Conservation (phyloP, 768 basidiomycete genomes). For the Galerina sulciceps region DNA sequence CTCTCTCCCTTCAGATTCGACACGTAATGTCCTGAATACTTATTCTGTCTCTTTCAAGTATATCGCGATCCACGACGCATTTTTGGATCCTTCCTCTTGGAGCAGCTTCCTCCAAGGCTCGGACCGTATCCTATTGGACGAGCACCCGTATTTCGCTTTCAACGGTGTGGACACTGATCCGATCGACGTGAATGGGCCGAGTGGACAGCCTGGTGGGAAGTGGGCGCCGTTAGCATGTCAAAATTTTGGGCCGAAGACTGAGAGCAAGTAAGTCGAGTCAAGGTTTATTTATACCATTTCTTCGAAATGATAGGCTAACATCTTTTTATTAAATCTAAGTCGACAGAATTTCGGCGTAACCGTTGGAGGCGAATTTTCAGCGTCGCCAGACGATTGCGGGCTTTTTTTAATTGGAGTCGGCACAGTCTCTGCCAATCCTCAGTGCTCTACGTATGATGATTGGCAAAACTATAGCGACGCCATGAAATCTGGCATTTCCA, state of each 20-base stretch:
- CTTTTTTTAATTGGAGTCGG: conserved; percentile 31
- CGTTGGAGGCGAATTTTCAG: conserved; percentile 77
- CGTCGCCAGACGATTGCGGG: conserved; percentile 68
- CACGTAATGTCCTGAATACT: too few relatives aligned
- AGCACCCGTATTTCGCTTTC: conserved; percentile 73
- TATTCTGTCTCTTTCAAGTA: conserved; percentile 43
- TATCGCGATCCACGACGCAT: conserved; percentile 52
- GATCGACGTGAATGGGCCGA: conserved; percentile 31
- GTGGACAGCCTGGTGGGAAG: conserved; percentile 42
- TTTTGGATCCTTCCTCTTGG: conserved; percentile 47
- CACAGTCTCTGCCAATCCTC: conserved; percentile 39
- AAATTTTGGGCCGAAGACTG: conserved; percentile 60
- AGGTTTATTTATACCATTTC: conserved; percentile 32
- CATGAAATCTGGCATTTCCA: conserved; percentile 49
- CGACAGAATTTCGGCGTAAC: conserved; percentile 65
- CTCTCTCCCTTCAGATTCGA: too few relatives aligned
- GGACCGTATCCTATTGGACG: conserved; percentile 65
- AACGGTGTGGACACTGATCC: conserved; percentile 40
- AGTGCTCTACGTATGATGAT: conserved; percentile 44
- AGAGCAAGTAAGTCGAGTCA: conserved; percentile 42
- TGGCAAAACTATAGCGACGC: conserved; percentile 58
- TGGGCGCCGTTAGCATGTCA: conserved; percentile 58
- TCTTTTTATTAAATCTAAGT: conserved; percentile 24
- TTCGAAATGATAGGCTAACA: conserved; percentile 5
- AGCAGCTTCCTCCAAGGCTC: conserved; percentile 57